These are phyloP conservation scores for Holtermanniella nyarrowii DNA, from an alignment of 768 basidiomycete genomes.

Conservation along the genomic window DNA sequence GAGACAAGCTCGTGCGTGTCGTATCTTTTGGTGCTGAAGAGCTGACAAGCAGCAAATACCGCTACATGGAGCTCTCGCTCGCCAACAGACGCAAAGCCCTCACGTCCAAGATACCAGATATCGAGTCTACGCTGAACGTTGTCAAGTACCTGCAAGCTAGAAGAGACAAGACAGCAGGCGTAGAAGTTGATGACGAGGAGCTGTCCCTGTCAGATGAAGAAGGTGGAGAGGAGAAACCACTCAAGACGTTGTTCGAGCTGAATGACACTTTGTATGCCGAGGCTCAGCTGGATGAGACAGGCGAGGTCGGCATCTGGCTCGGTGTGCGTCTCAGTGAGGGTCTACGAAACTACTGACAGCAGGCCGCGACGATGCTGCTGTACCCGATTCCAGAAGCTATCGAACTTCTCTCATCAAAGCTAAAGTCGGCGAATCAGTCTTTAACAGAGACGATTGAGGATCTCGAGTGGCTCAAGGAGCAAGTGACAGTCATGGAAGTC, in stretches of 20 bases:
- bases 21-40: neutral
- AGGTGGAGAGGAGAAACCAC: constrained; percentile 39
- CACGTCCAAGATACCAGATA: constrained; percentile 93
- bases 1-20: constrained; percentile 80
- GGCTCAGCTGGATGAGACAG: constrained; percentile 74
- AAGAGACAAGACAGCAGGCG: constrained; percentile 50
- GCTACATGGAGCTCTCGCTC: constrained; percentile 88
- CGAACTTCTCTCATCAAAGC: constrained; percentile 62
- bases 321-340: constrained; percentile 53
- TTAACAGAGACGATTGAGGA: constrained; percentile 69
- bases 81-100: constrained; percentile 65
- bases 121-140: constrained; percentile 82
- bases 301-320: constrained; percentile 88
- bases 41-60: constrained; percentile 68
- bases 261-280: constrained; percentile 93
- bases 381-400: constrained; percentile 76
- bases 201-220: constrained; percentile 48
- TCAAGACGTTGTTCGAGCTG: constrained; percentile 83
- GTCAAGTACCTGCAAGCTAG: constrained; percentile 68
- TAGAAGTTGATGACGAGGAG: constrained; percentile 36
- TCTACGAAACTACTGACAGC: neutral
- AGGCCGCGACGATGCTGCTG: constrained; percentile 98
- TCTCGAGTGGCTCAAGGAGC: constrained; percentile 83
- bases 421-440: constrained; percentile 56
- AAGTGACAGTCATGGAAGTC: constrained; percentile 89